Evolutionary conservation across 225 moss, liverwort and hornwort species (phyloP).

Genomic region (Straminergon stramineum): DNA sequence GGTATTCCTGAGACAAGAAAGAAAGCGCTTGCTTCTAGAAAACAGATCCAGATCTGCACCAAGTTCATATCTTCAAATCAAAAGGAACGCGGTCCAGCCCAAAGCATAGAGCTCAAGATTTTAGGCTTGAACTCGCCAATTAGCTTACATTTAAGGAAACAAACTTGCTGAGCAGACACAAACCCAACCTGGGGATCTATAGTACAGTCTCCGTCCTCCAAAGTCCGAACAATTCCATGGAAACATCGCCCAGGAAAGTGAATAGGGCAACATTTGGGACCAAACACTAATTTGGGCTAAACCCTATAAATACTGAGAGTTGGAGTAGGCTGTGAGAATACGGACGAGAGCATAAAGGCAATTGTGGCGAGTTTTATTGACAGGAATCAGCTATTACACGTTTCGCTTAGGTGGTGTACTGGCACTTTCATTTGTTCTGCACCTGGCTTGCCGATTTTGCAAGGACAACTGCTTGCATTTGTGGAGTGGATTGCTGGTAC

Average conservation of each 20-base stretch:
- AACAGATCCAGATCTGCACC: neutral
- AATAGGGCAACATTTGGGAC: neutral
- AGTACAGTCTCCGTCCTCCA: neutral
- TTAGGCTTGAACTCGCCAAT: neutral
- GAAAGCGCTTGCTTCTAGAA: neutral
- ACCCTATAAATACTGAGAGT: neutral
- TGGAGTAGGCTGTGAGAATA: too few relatives aligned
- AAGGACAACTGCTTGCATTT: neutral
- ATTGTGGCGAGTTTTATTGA: neutral
- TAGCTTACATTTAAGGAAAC: neutral
- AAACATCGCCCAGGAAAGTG: neutral
- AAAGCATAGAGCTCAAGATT: neutral
- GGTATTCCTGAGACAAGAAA: neutral
- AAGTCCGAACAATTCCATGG: neutral
- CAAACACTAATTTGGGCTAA: neutral
- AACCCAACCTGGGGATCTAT: neutral
- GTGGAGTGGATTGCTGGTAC: neutral
- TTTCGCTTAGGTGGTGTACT: neutral
- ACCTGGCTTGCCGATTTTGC: neutral
- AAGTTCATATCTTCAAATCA: neutral
- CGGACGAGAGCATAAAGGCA: neutral
- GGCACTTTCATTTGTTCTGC: neutral
- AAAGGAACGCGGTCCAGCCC: neutral
- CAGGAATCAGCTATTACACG: neutral
- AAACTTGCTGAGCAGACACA: neutral